Evolutionary conservation across 2,329 filamentous ascomycete genomes (phyloP).

Genomic region (Cordyceps cateniannulata): DNA sequence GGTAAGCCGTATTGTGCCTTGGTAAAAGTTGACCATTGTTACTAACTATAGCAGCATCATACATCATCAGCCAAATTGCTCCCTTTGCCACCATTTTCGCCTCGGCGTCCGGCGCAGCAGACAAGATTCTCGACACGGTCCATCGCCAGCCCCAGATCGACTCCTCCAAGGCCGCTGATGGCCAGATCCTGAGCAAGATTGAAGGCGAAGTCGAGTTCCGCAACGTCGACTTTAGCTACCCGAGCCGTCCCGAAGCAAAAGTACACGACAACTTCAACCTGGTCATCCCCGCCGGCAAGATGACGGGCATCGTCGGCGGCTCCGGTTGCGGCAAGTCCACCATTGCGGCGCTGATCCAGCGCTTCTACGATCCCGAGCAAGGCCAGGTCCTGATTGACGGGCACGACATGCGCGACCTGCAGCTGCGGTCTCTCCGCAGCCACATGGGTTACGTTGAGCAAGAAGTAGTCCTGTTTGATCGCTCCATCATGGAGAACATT

Average conservation of each 20-base stretch:
- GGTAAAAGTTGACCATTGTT: background rate
- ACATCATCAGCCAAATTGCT: constrained; percentile 52
- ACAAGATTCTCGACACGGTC: constrained; percentile 48
- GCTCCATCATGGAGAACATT: constrained; percentile 48
- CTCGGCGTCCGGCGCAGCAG: constrained; percentile 46
- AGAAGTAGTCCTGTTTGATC: constrained; percentile 55
- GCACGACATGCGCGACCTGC: constrained; percentile 42
- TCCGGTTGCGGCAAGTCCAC: constrained; percentile 65
- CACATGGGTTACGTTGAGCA: constrained; percentile 56
- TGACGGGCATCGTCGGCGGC: constrained; percentile 64
- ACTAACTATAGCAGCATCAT: constrained; percentile 31
- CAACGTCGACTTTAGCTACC: constrained; percentile 32
- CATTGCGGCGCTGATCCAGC: constrained; percentile 56
- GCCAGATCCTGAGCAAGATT: constrained; percentile 30
- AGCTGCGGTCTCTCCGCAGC: constrained; percentile 49
- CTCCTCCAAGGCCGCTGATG: constrained; percentile 26
- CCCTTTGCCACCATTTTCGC: constrained; percentile 53
- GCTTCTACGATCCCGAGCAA: constrained; percentile 53
- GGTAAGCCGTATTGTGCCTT: constrained; percentile 21
- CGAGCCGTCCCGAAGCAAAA: constrained; percentile 42
- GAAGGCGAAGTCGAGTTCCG: constrained; percentile 21
- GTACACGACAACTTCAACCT: constrained; percentile 51
- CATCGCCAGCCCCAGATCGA: constrained; percentile 36
- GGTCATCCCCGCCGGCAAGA: constrained; percentile 48
- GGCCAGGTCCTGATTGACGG: constrained; percentile 34